Evolutionary conservation across 1,139 yeast species (phyloP), one percentile per base, ranked within the genome.

Genomic region (Saccharomyces hybrid): DNA sequence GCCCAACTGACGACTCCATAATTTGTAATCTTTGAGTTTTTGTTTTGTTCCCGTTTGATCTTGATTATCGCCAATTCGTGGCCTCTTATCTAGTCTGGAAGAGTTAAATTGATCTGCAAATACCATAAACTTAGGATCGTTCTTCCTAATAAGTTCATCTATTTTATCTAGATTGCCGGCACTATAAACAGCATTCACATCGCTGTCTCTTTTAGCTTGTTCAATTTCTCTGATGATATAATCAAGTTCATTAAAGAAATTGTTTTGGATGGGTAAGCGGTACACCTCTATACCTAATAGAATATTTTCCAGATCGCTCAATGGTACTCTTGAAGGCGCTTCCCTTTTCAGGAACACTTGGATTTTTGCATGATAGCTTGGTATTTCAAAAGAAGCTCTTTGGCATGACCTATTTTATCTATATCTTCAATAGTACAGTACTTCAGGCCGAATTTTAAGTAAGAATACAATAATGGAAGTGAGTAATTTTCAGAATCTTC

Each of bases 1-100:
- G 56, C 73, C 72, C 27, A 82, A 71, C 8, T 63, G 61, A 29
- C 75, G 69, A 66, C 78, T 64, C 86, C 87, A 83, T 1, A 67
- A 67, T 51, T 77, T 80, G 4, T 74, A 54, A 7, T 50, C 49
- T 49, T 61, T 51, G 9, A 9, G 6, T 11, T 47, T 8, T 52
- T 53, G 49, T 3, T 27, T 16, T n/a, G 52, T 49, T 67, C 48
- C 8, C 3, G 12, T 12, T 51, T 46, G 5, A 12, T 26, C 31
- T 5, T 16, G 7, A 16, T 42, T 4, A 19, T 49, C 48, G 7
- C 12, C 5, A 3, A 21, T n/a, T 2, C 7, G 12, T 24, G 19
- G 7, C 12, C 56, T 31, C 2, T 8, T 5, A 44, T 53, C 56
- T 11, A 16, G 12, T 21, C 38, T 11, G 2, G 56, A 51, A 29